Conservation (phyloP, 257 asterid genomes). For the Avicennia marina region DNA sequence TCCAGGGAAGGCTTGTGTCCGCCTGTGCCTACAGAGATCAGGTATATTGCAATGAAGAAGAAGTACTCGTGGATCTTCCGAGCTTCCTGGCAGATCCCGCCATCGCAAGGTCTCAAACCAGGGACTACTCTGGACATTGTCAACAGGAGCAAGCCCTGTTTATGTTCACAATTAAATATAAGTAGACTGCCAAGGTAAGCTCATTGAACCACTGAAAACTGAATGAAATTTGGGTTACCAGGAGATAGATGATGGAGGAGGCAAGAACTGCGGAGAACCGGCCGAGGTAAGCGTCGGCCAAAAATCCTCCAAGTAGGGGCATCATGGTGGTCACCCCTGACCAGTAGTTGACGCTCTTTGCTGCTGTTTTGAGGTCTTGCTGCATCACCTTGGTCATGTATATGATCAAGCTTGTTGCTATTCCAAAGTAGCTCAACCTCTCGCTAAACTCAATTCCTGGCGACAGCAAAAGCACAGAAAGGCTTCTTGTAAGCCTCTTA, state of each 20-base stretch:
- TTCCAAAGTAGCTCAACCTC: constrained; percentile 80
- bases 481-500: no score
- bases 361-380: constrained; percentile 74
- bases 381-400: constrained; percentile 75
- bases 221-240: constrained; percentile 33
- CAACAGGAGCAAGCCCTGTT: constrained; percentile 71
- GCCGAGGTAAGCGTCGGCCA: constrained; percentile 90
- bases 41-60: constrained; percentile 74
- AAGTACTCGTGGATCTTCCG: constrained; percentile 43
- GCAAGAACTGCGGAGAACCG: constrained; percentile 67
- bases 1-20: constrained; percentile 88
- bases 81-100: constrained; percentile 27
- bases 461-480: neutral
- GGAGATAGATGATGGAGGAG: constrained; percentile 57
- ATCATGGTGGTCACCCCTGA: constrained; percentile 73
- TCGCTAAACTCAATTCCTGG: constrained; percentile 84
- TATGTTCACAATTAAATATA: neutral
- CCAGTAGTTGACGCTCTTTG: constrained; percentile 73
- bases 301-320: constrained; percentile 85
- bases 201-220: neutral
- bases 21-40: constrained; percentile 80
- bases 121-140: constrained; percentile 69
- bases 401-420: constrained; percentile 71
- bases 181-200: neutral
- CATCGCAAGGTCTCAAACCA: constrained; percentile 43